phyloP scores from a whole-genome alignment of 345 rosid species.

The Eucalyptus polybractea region DNA sequence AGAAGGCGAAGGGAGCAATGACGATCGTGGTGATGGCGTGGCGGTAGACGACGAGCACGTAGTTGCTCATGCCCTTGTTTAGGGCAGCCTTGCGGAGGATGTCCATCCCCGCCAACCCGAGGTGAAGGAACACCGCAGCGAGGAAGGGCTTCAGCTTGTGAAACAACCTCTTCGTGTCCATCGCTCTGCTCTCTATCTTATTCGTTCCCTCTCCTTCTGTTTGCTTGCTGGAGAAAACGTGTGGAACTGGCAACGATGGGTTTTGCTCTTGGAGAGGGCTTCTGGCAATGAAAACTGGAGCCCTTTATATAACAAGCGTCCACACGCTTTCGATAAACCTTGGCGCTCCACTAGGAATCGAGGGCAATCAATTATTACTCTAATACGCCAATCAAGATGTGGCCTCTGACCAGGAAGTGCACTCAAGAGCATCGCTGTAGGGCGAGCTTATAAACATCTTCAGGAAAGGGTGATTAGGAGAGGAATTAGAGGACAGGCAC shows the following conservation, averaged over 20 bases:
- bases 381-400: neutral
- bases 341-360: neutral
- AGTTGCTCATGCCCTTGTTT: slow-evolving; percentile 79
- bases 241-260: neutral
- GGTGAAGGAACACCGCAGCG: slow-evolving; percentile 55
- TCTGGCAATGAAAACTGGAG: neutral
- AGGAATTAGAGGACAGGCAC: neutral
- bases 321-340: too few relatives aligned
- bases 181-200: neutral
- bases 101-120: slow-evolving; percentile 86
- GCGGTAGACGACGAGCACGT: slow-evolving; percentile 79
- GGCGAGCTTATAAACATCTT: neutral
- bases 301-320: neutral
- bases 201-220: neutral
- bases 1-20: slow-evolving; percentile 66
- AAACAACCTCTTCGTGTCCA: neutral
- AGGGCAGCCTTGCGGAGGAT: slow-evolving; percentile 64
- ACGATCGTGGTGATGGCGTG: slow-evolving; percentile 65
- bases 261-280: too few relatives aligned
- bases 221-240: neutral
- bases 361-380: neutral
- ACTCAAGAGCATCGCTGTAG: neutral
- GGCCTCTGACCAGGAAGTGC: neutral
- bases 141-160: slow-evolving; percentile 48
- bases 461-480: neutral